Conservation (phyloP, 257 asterid species). For the Misopates orontium region DNA sequence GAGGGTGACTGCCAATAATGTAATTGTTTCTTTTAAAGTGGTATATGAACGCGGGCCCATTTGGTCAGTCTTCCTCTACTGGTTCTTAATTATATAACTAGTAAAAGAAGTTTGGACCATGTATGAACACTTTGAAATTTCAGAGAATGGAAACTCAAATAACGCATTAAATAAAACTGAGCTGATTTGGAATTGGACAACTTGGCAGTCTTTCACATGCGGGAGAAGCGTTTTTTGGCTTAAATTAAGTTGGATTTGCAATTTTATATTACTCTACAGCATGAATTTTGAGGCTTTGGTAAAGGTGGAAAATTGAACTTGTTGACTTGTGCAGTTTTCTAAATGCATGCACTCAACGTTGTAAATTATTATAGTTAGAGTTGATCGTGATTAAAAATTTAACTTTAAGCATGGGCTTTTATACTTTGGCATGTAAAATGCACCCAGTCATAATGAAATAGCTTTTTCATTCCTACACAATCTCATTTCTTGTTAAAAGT, state of each 20-base stretch:
- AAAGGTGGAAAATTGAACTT: conserved; percentile 18
- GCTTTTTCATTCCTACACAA: too few species aligned
- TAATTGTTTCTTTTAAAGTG: not conserved
- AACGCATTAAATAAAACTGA: conserved; percentile 25
- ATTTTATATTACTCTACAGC: conserved; percentile 15
- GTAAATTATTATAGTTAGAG: not conserved
- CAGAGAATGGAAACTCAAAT: conserved; percentile 42
- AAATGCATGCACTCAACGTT: not conserved
- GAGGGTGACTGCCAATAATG: not conserved
- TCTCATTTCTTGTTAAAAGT: too few species aligned
- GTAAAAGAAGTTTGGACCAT: conserved; percentile 27
- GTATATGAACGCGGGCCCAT: too few species aligned
- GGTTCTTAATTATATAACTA: too few species aligned
- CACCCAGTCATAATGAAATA: too few species aligned
- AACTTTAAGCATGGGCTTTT: conserved; percentile 1
- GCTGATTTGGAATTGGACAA: conserved; percentile 32
- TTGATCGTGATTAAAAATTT: not conserved
- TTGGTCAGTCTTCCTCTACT: too few species aligned
- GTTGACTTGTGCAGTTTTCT: conserved; percentile 26
- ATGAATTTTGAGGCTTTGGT: conserved; percentile 10
- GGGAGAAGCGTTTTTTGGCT: conserved; percentile 19
- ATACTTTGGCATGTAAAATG: too few species aligned
- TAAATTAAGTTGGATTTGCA: conserved; percentile 15
- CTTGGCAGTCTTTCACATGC: conserved; percentile 32
- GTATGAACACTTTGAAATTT: conserved; percentile 52